Evolutionary conservation across 805 yeast genomes (phyloP), one percentile per base, ranked within the genome.

Genomic region (Wickerhamomyces rabaulensis): DNA sequence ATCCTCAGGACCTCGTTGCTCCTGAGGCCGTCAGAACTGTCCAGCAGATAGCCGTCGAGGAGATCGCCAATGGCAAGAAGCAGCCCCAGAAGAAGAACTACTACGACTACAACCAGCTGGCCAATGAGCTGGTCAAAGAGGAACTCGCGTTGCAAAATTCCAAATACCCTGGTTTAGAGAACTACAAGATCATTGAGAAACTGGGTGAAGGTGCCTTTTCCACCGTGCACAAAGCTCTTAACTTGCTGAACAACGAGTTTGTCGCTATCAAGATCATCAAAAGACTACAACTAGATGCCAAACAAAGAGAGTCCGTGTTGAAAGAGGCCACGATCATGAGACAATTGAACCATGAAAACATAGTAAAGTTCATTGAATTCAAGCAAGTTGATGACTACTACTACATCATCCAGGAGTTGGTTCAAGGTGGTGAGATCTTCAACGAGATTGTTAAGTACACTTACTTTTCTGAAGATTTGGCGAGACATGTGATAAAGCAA

Each of bases 191-290:
- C 20, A 42, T 65, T 37, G 72, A 67, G 37, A 64, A 67, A 48
- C 67, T 85, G 16, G 92, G 94, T 1, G 91, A 85, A 60, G 98
- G 98, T 9, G 97, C 97, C 0, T 91, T 92, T 62, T 87, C 96
- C 3, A 75, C 78, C 12, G 98, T 92, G 5, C 87, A 81, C 68
- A 81, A 77, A 60, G 95, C 95, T 0, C 60, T 69, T 15, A 82
- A 83, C 55, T 52, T 66, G 3, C 53, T 54, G 10, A 61, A 71
- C 27, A 63, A 74, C 42, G 64, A 67, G 33, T 48, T 55, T 8
- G 82, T 87, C 15, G 96, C 96, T 12, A 78, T 88, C 57, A 88
- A 88, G 58, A 77, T 87, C 48, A 86, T 89, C 40, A 74, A 78
- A 54, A 88, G 88, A 61, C 42, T 50, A 29, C 64, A 60, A 42